Evolutionary conservation across 805 yeast genomes (phyloP).

Genomic region (Yarrowia alimentaria): DNA sequence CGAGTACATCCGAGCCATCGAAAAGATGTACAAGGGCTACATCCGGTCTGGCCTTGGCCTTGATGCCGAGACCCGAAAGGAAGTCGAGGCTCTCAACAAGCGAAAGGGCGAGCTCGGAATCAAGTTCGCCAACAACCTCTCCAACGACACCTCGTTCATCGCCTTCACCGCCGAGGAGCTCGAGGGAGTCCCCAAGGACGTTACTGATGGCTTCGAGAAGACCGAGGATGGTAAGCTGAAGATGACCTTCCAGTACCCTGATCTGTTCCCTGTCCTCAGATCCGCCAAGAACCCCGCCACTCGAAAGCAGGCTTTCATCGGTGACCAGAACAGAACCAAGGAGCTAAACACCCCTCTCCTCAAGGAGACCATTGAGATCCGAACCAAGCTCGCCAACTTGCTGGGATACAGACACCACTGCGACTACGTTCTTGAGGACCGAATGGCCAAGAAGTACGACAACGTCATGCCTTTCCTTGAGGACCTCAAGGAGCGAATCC

Average conservation of each 20-base stretch:
- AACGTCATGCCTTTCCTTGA: slow-evolving; percentile 60
- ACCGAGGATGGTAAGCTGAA: slow-evolving; percentile 47
- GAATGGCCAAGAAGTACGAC: slow-evolving; percentile 73
- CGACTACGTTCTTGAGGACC: slow-evolving; percentile 67
- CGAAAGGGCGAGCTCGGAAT: slow-evolving; percentile 56
- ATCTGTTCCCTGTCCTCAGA: slow-evolving; percentile 69
- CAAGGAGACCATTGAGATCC: slow-evolving; percentile 55
- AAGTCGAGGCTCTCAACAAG: slow-evolving; percentile 58
- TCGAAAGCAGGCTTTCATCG: slow-evolving; percentile 62
- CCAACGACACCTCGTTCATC: slow-evolving; percentile 65
- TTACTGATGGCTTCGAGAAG: slow-evolving; percentile 48
- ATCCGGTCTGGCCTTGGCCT: slow-evolving; percentile 69
- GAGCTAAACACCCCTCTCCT: slow-evolving; percentile 59
- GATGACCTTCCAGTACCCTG: slow-evolving; percentile 82
- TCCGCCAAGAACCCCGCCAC: slow-evolving; percentile 63
- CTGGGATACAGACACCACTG: slow-evolving; percentile 71
- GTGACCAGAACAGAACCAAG: slow-evolving; percentile 66
- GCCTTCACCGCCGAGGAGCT: slow-evolving; percentile 63
- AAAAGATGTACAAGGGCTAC: slow-evolving; percentile 56
- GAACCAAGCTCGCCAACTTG: slow-evolving; percentile 60
- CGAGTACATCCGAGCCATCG: slow-evolving; percentile 58
- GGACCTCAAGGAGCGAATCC: slow-evolving; percentile 58
- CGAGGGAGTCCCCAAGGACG: slow-evolving; percentile 69
- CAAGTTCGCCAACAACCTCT: slow-evolving; percentile 61
- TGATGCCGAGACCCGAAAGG: slow-evolving; percentile 52